phyloP scores from a whole-genome alignment of 306 rosid species.

The Vigna unguiculata region DNA sequence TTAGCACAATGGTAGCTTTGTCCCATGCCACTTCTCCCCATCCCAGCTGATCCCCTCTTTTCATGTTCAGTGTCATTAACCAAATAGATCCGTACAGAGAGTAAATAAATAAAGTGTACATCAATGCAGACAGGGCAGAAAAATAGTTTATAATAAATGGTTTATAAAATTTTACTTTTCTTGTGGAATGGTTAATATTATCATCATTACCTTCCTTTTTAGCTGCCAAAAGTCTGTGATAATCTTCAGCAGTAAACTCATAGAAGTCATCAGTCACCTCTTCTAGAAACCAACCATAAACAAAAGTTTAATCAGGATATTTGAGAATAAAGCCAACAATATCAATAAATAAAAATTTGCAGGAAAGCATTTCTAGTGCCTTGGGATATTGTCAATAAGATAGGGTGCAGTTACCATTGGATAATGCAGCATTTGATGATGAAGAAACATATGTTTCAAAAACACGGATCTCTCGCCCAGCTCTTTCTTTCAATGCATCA shows the following conservation, averaged over 20 bases:
- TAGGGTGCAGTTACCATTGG: constrained; percentile 52
- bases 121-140: background rate
- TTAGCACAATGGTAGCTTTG: background rate
- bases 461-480: constrained; percentile 78
- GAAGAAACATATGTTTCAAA: constrained; percentile 70
- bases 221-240: constrained; percentile 60
- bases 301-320: constrained; percentile 11
- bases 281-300: constrained; percentile 38
- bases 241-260: constrained; percentile 85
- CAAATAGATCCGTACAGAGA: background rate
- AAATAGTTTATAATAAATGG: background rate
- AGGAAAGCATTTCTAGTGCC: background rate
- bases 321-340: background rate
- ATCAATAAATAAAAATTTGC: constrained; percentile 2
- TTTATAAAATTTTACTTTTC: background rate
- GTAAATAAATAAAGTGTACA: constrained; percentile 1
- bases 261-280: constrained; percentile 79
- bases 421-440: constrained; percentile 49
- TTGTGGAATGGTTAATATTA: background rate
- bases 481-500: constrained; percentile 65
- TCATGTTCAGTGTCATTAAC: background rate
- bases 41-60: background rate
- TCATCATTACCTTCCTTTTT: constrained; percentile 73
- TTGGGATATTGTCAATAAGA: background rate
- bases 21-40: background rate